Base-by-base conservation (phyloP, 176 grass and related monocot genomes). In the Triticum monococcum region DNA sequence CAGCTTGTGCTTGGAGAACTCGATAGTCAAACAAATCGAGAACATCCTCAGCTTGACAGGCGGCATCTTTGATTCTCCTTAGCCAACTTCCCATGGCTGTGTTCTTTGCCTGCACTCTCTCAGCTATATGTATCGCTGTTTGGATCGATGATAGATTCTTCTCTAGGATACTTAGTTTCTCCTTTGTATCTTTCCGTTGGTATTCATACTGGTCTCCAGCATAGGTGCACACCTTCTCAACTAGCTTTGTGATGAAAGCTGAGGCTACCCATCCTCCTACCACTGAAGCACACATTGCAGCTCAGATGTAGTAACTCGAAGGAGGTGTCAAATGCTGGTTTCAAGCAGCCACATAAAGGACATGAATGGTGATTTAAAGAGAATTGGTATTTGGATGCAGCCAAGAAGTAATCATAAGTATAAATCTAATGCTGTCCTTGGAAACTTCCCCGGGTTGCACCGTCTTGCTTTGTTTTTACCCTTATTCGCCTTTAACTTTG, bases 11-110 rank as follows among this genome's bases (percentile, higher is more conserved):
- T 75, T 87, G 23, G 5, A 61, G 46, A 87, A 60, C 56, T 14
- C 68, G 65, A 16, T 84, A 91, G 24, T 87, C 57, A 74, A 91
- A 91, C 30, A 41, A 41, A 35, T 75, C 75, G 0, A 91, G 89
- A 60, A 87, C 75, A 84, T 91, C 66, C 12, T 56, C 77, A 54
- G 76, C 89, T 5, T 68, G n/a, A 46, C 68, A 68, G n/a, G 79
- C 85, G 5, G 68, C 81, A 85, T 79, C 89, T 80, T 88, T 83
- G 35, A 91, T 88, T 16, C 45, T 50, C 20, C 69, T 10, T 14
- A 81, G 25, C 48, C 54, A 80, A 18, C 28, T 64, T 66, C 26
- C 37, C 59, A 85, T 84, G 14, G 7, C 28, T 64, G 31, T 6
- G 26, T 80, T 64, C 43, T 14, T 89, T 0, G 17, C 50, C 30